A percentile compares a stretch with the other conserved stretches of the same genome.
phyloP scores from a whole-genome alignment of 2,329 filamentous ascomycete species.

The Conoideocrella luteorostrata region DNA sequence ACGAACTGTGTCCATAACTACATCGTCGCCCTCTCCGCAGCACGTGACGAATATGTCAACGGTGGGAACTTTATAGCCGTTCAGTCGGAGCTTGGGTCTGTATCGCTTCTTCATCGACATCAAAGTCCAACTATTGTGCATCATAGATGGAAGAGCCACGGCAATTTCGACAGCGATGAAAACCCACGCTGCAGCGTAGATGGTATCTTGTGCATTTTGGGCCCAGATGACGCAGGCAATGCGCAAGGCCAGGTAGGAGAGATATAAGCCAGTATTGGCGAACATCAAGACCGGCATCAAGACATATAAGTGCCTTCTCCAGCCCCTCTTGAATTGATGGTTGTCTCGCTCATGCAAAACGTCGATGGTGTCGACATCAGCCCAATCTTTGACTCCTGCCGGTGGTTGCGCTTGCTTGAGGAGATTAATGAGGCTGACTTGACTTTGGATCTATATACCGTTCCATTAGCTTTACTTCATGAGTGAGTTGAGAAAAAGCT shows the following conservation, averaged over 20 bases:
- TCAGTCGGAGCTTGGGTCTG: conserved; percentile 46
- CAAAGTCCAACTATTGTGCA: conserved; percentile 54
- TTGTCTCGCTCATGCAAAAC: conserved; percentile 37
- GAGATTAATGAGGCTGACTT: conserved; percentile 34
- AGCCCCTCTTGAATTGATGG: conserved; percentile 37
- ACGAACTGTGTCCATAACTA: conserved; percentile 51
- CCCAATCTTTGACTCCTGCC: conserved; percentile 27
- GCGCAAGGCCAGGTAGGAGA: conserved; percentile 43
- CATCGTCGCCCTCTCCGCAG: conserved; percentile 49
- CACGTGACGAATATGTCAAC: conserved; percentile 53
- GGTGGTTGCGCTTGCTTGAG: conserved; percentile 25
- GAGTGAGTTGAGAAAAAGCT: background rate
- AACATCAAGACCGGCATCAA: conserved; percentile 33
- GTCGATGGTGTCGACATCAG: conserved; percentile 26
- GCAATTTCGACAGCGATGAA: conserved; percentile 50
- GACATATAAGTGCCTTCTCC: conserved; percentile 33
- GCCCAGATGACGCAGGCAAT: conserved; percentile 47
- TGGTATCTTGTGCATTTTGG: conserved; percentile 32
- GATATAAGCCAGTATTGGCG: conserved; percentile 34
- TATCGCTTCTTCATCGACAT: conserved; percentile 48
- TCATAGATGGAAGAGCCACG: conserved; percentile 46
- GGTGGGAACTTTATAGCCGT: conserved; percentile 41
- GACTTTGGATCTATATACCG: conserved; percentile 32
- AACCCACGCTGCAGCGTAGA: conserved; percentile 47
- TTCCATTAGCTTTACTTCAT: conserved; percentile 7